phyloP scores from a whole-genome alignment of 2,329 filamentous ascomycete species.

The Lecanicillium sp. region DNA sequence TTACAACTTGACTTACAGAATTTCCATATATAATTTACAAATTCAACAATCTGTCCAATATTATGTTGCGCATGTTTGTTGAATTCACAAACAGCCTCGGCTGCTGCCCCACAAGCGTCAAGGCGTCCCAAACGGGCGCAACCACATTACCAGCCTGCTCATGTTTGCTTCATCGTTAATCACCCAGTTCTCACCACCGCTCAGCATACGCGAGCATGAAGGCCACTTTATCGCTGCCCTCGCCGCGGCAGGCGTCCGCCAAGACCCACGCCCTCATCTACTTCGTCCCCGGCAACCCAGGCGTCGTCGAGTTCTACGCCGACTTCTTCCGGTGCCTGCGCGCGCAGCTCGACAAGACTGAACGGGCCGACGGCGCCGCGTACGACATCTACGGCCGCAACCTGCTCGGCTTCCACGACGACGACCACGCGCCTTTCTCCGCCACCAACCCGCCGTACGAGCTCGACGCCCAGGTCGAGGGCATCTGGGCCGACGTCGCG shows the following conservation, averaged over 20 bases:
- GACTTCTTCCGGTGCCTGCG: constrained; percentile 58
- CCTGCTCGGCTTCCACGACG: constrained; percentile 52
- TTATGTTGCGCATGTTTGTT: background rate
- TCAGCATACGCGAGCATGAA: constrained; percentile 7
- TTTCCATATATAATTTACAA: background rate
- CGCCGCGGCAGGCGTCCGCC: constrained; percentile 18
- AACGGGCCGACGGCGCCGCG: constrained; percentile 22
- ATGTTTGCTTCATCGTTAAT: background rate
- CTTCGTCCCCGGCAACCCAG: constrained; percentile 72
- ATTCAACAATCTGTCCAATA: background rate
- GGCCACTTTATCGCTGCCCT: constrained; percentile 24
- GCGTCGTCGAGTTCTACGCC: constrained; percentile 66
- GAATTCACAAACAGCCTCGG: too few species aligned
- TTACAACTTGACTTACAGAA: background rate
- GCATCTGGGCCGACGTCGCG: constrained; percentile 34
- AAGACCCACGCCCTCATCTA: constrained; percentile 50
- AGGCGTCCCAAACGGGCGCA: too few species aligned
- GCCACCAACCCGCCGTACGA: constrained; percentile 39
- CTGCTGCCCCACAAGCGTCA: constrained; percentile 2
- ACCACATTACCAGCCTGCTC: background rate
- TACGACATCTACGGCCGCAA: constrained; percentile 55
- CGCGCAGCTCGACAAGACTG: constrained; percentile 41
- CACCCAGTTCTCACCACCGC: background rate
- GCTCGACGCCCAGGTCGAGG: constrained; percentile 48
- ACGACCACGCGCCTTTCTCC: constrained; percentile 42